phyloP scores from a whole-genome alignment of 352 stramenopile genomes.

The Thalassiosira delicatula region DNA sequence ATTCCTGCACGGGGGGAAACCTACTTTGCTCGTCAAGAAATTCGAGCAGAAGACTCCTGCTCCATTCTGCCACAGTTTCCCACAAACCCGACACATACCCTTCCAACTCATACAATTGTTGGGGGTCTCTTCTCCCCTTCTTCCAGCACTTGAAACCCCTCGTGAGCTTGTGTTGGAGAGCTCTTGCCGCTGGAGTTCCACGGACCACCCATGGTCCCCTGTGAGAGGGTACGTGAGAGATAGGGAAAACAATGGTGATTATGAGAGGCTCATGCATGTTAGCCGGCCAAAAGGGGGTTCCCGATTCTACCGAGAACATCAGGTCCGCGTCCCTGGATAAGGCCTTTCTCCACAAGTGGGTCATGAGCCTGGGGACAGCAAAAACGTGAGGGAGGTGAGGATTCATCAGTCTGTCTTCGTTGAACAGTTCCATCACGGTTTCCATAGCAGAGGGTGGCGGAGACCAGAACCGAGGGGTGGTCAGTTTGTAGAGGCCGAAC shows the following conservation, averaged over 20 bases:
- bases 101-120: neutral
- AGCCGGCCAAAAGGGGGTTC: slow-evolving; percentile 29
- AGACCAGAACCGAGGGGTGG: slow-evolving; percentile 45
- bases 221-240: slow-evolving; percentile 30
- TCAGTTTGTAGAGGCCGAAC: slow-evolving; percentile 48
- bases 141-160: neutral
- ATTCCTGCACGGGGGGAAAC: neutral
- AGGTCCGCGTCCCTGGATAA: neutral
- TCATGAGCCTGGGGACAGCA: slow-evolving; percentile 27
- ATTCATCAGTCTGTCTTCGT: slow-evolving; percentile 51
- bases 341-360: neutral
- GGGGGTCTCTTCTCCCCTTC: neutral
- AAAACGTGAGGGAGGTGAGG: slow-evolving; percentile 53
- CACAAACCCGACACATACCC: neutral
- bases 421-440: slow-evolving; percentile 51
- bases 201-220: neutral
- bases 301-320: neutral
- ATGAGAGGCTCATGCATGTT: slow-evolving; percentile 54
- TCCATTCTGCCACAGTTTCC: neutral
- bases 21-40: slow-evolving; percentile 32
- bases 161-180: neutral
- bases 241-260: slow-evolving; percentile 57
- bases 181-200: neutral
- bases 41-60: slow-evolving; percentile 62
- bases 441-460: slow-evolving; percentile 51